Evolutionary conservation across 2,329 filamentous ascomycete genomes (phyloP), one percentile per base, ranked within the genome.

Genomic region (Ceratocystis alfenasii): DNA sequence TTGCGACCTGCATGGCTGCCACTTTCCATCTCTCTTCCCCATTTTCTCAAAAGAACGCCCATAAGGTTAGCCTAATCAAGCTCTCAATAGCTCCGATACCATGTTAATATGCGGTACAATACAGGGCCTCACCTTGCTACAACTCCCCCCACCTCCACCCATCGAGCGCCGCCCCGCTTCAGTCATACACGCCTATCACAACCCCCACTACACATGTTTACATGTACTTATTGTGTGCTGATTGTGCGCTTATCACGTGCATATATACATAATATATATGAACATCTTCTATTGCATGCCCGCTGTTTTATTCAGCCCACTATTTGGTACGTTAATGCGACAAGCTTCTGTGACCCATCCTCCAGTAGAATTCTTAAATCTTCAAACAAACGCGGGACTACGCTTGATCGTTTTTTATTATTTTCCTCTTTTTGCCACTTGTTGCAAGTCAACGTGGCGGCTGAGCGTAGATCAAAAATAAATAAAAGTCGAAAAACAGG

Each of bases 391-490:
- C 46, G 7, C 17, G n/a, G n/a, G 17, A 20, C 46, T 28, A 22
- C 33, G 15, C 8, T 25, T 30, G 12, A 6, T 57, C 20, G 25
- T 57, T 57, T 30, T 28, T 57, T 17, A 5, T 28, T 57, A 15
- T 57, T 25, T 17, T 30, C n/a, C 22, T 50, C n/a, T 57, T 50
- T 50, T 57, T 57, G 50, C 50, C 50, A 57, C 50, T 57, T 25
- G 22, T 15, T 30, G 15, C 22, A 57, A 15, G n/a, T 55, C 50
- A 57, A 57, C 50, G 50, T 57, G 50, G 50, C 50, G 50, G 50
- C 50, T 57, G 50, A 57, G 28, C 25, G 50, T 30, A 57, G 50
- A 57, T 57, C 50, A 57, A 57, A 22, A 57, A 15, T 25, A 55
- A n/a, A 57, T 17, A 20, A 50, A 48, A 22, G 46, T 20, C 46